Conservation (phyloP, 768 basidiomycete species). For the Mycena latifolia region DNA sequence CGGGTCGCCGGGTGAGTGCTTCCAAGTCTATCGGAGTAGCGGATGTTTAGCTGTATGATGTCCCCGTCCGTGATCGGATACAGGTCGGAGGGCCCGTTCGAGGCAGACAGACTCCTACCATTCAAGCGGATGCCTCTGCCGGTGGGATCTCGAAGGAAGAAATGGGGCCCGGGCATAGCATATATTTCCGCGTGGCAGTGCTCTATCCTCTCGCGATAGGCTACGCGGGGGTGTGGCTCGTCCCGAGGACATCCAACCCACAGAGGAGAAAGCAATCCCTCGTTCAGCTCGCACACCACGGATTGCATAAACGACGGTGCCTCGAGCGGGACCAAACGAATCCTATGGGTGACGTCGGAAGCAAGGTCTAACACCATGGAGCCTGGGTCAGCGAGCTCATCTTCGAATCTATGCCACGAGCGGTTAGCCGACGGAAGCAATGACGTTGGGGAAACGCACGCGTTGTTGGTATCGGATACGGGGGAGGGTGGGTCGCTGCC, state of each 20-base stretch:
- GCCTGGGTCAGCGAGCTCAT: background rate
- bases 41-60: constrained; percentile 4
- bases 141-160: constrained; percentile 4
- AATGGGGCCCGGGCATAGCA: constrained; percentile 5
- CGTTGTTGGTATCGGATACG: too few relatives aligned
- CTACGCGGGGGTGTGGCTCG: background rate
- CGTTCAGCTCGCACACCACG: background rate
- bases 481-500: too few relatives aligned
- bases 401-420: background rate
- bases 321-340: constrained; percentile 11
- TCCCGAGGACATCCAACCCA: constrained; percentile 5
- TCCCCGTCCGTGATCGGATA: background rate
- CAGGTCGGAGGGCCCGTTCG: background rate
- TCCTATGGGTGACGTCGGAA: background rate
- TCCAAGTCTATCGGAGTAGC: constrained; percentile 10
- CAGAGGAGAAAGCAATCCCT: constrained; percentile 5
- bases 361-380: constrained; percentile 1
- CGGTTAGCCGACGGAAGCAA: too few relatives aligned
- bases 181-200: constrained; percentile 5
- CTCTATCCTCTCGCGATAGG: background rate
- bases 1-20: background rate
- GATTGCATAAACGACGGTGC: constrained; percentile 4
- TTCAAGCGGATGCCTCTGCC: background rate
- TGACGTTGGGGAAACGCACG: too few relatives aligned
- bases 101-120: background rate